A percentile compares a stretch with the other conserved stretches of the same genome.
Evolutionary conservation across 352 stramenopile genomes (phyloP).

Genomic region (Pythium oligandrum): DNA sequence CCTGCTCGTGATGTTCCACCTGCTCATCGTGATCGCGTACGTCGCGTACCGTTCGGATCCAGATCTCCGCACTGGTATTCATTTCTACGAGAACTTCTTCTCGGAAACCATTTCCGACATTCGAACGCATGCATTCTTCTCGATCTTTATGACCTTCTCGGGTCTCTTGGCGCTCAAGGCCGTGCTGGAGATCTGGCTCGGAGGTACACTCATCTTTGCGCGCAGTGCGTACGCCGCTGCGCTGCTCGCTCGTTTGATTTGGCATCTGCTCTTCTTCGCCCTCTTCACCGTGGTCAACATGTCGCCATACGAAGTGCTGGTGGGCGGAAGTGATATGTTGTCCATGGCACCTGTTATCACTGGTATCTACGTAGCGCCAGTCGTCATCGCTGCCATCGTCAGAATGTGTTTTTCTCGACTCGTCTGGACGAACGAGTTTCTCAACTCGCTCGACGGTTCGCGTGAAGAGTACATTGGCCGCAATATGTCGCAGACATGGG

Average conservation of each 20-base stretch:
- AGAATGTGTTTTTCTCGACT: slow-evolving; percentile 60
- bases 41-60: slow-evolving; percentile 71
- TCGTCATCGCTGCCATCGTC: slow-evolving; percentile 53
- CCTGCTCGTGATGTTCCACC: slow-evolving; percentile 76
- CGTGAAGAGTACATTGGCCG: slow-evolving; percentile 79
- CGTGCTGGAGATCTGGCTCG: slow-evolving; percentile 81
- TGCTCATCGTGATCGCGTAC: slow-evolving; percentile 76
- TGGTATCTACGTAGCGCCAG: slow-evolving; percentile 50
- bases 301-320: slow-evolving; percentile 56
- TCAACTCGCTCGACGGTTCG: slow-evolving; percentile 67
- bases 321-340: slow-evolving; percentile 59
- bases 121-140: slow-evolving; percentile 72
- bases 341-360: slow-evolving; percentile 48
- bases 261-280: slow-evolving; percentile 78
- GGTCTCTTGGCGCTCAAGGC: slow-evolving; percentile 62
- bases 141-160: slow-evolving; percentile 63
- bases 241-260: slow-evolving; percentile 70
- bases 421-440: slow-evolving; percentile 48
- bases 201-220: slow-evolving; percentile 67
- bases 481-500: slow-evolving; percentile 71
- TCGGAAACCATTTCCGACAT: slow-evolving; percentile 57
- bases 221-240: slow-evolving; percentile 45
- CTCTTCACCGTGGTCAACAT: slow-evolving; percentile 68
- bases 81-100: slow-evolving; percentile 77
- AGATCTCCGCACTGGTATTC: slow-evolving; percentile 38